Evolutionary conservation across 768 basidiomycete species (phyloP).

Genomic region (Serendipita sp.): DNA sequence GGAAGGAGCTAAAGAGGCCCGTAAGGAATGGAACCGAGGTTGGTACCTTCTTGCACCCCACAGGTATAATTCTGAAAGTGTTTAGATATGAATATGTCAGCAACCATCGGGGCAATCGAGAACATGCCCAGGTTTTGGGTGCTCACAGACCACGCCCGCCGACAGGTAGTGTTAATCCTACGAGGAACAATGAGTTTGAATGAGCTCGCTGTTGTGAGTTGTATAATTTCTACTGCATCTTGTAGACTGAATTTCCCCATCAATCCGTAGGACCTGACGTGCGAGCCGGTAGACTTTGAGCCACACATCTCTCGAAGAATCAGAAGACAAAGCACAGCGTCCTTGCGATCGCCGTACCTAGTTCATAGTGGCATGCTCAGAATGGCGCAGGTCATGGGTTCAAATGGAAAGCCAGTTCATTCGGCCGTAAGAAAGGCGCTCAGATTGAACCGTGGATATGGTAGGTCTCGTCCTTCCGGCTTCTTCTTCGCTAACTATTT

Average conservation of each 20-base stretch:
- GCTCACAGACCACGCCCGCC: slow-evolving; percentile 59
- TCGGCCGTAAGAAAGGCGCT: slow-evolving; percentile 56
- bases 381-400: slow-evolving; percentile 69
- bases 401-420: slow-evolving; percentile 59
- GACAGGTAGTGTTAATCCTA: slow-evolving; percentile 60
- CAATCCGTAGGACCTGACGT: slow-evolving; percentile 42
- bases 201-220: slow-evolving; percentile 48
- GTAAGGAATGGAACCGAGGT: neutral
- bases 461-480: slow-evolving; percentile 23
- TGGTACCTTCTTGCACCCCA: neutral
- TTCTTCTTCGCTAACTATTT: neutral
- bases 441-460: slow-evolving; percentile 51
- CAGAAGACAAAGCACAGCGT: slow-evolving; percentile 21
- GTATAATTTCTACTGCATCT: neutral
- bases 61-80: neutral
- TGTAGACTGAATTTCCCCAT: neutral
- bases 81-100: slow-evolving; percentile 18
- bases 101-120: slow-evolving; percentile 42
- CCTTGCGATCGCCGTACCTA: slow-evolving; percentile 25
- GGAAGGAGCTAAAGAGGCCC: slow-evolving; percentile 1
- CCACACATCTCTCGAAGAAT: slow-evolving; percentile 12
- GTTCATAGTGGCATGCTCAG: slow-evolving; percentile 72
- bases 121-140: slow-evolving; percentile 79
- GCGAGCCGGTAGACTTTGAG: slow-evolving; percentile 38
- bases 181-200: slow-evolving; percentile 77